Base-by-base conservation (phyloP, 1,139 yeast species). In the Wickerhamiella pararugosa region DNA sequence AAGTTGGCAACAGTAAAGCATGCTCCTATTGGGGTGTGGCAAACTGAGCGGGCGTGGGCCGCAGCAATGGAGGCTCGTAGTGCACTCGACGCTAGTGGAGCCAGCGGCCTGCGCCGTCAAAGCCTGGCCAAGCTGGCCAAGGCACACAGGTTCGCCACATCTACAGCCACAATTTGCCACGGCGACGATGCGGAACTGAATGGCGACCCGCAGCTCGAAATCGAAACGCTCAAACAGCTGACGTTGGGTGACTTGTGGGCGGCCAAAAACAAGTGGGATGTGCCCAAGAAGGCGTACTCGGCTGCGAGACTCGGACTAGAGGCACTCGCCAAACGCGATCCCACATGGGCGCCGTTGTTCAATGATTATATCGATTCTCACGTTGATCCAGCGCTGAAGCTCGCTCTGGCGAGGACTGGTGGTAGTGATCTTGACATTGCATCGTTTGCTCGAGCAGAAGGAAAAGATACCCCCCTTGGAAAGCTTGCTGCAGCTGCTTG, bases 301-400 rank as follows among this genome's bases (percentile, higher is more conserved):
- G 61, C 73, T 41, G 80, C 84, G 7, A 70, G 79, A 52, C 71
- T 81, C 44, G 69, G 73, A 1, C 66, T 81, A 43, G 76, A 73
- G 49, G 73, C 64, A 44, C 63, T 77, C 15, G 43, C 37, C 34
- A 21, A 31, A 38, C 32, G 4, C 15, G 21, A 15, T 15, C 21
- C 21, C 21, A 29, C 11, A 7, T 31, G n/a, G 32, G 10, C 11
- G 57, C 58, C 41, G 56, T 76, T 39, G 31, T 67, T 73, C 49
- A 62, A 65, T 40, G 90, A 79, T 47, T 59, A 78, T 35, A 60
- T 76, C 37, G 77, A 76, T 39, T 66, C 73, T 6, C 53, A 66
- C n/a, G 70, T 83, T 27, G 92, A 81, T 53, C 86, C 90, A 10
- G 69, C 81, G 3, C 66, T 82, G 50, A 69, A 69, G 40, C 65